phyloP scores from a whole-genome alignment of 1,139 yeast species.

The Kurtzmaniella natalensis region DNA sequence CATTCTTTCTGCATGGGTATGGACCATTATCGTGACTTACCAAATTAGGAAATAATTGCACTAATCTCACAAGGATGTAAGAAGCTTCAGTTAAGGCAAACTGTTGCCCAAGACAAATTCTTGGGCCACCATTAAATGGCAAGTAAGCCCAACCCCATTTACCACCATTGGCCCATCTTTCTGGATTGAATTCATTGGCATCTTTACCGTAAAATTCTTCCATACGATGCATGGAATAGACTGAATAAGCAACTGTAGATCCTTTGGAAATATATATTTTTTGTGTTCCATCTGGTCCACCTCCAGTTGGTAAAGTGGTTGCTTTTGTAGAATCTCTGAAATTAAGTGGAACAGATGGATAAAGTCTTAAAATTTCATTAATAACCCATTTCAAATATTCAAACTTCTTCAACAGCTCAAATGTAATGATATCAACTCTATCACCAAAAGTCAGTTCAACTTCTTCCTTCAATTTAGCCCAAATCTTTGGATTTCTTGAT shows the following conservation, averaged over 20 bases:
- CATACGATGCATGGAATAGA: constrained; percentile 44
- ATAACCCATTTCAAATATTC: constrained; percentile 44
- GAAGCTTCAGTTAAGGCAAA: constrained; percentile 44
- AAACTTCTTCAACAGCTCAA: constrained; percentile 48
- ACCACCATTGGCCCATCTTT: constrained; percentile 30
- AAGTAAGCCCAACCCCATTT: constrained; percentile 41
- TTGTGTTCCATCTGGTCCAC: constrained; percentile 38
- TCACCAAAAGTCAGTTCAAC: constrained; percentile 35
- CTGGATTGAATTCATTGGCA: constrained; percentile 44
- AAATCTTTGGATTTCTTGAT: constrained; percentile 36
- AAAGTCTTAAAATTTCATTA: constrained; percentile 49
- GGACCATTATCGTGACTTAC: constrained; percentile 16
- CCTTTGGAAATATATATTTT: constrained; percentile 48
- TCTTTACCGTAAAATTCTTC: constrained; percentile 45
- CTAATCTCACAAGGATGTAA: constrained; percentile 23
- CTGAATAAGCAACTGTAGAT: constrained; percentile 38
- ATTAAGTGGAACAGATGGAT: constrained; percentile 55
- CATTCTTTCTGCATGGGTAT: constrained; percentile 30
- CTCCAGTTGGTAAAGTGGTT: constrained; percentile 51
- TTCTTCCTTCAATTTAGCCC: constrained; percentile 29
- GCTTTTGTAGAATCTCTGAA: constrained; percentile 41
- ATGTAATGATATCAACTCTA: constrained; percentile 32
- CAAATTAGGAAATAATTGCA: constrained; percentile 20
- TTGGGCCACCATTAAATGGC: constrained; percentile 44
- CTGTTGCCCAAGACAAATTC: constrained; percentile 44